phyloP scores from a whole-genome alignment of 2,329 filamentous ascomycete genomes.

The Pseudofabraea citricarpa region DNA sequence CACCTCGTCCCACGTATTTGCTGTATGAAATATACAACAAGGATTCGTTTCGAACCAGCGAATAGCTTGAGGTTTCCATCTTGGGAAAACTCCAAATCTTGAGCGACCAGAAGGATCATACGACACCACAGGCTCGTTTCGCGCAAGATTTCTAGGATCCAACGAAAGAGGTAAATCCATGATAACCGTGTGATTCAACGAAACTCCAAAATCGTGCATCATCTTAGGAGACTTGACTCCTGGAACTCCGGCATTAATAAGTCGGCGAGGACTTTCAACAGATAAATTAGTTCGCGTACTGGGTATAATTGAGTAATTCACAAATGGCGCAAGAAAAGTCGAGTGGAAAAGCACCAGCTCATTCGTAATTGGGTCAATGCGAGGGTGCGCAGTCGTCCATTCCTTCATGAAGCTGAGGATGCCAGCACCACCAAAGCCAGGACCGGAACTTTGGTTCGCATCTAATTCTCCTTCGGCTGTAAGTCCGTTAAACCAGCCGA shows the following conservation, averaged over 20 bases:
- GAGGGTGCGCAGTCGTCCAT: slow-evolving; percentile 67
- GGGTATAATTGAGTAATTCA: slow-evolving; percentile 60
- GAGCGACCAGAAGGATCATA: slow-evolving; percentile 54
- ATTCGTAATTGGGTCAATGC: slow-evolving; percentile 58
- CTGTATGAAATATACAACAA: slow-evolving; percentile 69
- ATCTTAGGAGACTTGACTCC: slow-evolving; percentile 61
- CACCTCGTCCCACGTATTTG: slow-evolving; percentile 61
- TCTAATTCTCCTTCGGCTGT: slow-evolving; percentile 45
- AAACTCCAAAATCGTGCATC: slow-evolving; percentile 75
- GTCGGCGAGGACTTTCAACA: slow-evolving; percentile 17
- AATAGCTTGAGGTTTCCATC: slow-evolving; percentile 50
- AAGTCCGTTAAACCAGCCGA: slow-evolving; percentile 65
- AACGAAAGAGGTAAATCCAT: slow-evolving; percentile 65
- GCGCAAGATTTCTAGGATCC: slow-evolving; percentile 56
- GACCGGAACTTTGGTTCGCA: slow-evolving; percentile 37
- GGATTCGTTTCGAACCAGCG: slow-evolving; percentile 64
- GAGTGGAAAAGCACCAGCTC: slow-evolving; percentile 66
- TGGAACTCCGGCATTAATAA: slow-evolving; percentile 50
- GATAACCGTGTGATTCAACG: slow-evolving; percentile 56
- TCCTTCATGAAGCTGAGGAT: slow-evolving; percentile 59
- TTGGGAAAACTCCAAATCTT: slow-evolving; percentile 64
- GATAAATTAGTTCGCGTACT: slow-evolving; percentile 25
- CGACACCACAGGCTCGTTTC: slow-evolving; percentile 49
- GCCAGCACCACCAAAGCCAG: slow-evolving; percentile 49
- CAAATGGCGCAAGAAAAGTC: slow-evolving; percentile 59